Evolutionary conservation across 2,329 filamentous ascomycete species (phyloP).

Genomic region (Stagonosporopsis rhizophila): DNA sequence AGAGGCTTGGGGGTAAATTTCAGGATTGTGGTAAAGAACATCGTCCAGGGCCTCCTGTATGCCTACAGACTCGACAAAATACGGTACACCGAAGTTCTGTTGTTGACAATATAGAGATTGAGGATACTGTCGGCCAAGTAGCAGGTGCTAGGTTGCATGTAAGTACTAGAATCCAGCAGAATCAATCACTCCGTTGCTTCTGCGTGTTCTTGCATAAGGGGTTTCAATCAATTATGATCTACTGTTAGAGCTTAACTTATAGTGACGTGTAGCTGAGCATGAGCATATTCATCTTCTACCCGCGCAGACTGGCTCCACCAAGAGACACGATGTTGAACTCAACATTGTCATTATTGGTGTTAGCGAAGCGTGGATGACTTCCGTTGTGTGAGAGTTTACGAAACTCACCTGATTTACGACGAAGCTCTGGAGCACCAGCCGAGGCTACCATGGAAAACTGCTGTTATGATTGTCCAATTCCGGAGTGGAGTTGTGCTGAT

Average conservation of each 20-base stretch:
- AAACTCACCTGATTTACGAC: neutral
- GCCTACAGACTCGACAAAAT: neutral
- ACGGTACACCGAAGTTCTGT: neutral
- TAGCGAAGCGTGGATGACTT: neutral
- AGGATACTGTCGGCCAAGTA: slow-evolving; percentile 4
- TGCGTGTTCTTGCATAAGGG: neutral
- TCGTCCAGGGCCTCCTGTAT: neutral
- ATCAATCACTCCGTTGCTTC: neutral
- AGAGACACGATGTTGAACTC: neutral
- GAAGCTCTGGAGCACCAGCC: neutral
- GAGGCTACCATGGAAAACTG: slow-evolving; percentile 1
- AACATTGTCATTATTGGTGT: neutral
- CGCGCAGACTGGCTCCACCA: too few species aligned
- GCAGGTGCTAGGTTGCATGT: neutral
- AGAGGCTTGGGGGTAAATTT: slow-evolving; percentile 6
- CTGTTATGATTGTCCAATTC: neutral
- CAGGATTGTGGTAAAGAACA: neutral
- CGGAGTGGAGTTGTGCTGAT: neutral
- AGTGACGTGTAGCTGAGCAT: neutral
- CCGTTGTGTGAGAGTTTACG: neutral
- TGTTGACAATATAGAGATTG: neutral
- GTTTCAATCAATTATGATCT: neutral
- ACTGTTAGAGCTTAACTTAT: neutral
- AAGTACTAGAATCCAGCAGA: too few species aligned
- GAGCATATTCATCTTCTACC: neutral